Conservation (phyloP, 768 basidiomycete genomes). For the Tulasnella sp. region DNA sequence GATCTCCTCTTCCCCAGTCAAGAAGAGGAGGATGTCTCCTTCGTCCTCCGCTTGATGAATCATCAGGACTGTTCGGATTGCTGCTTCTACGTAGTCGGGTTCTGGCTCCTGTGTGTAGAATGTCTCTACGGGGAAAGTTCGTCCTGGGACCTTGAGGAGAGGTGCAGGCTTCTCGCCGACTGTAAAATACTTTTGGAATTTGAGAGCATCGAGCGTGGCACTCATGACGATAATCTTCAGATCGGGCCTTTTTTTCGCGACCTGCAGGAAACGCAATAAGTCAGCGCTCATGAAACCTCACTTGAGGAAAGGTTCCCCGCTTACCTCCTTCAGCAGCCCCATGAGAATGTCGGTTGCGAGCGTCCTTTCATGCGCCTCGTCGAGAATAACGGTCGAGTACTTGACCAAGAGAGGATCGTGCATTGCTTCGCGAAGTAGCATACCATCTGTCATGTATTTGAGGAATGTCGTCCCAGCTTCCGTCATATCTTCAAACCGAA, state of each 20-base stretch:
- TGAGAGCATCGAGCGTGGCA: conserved; percentile 90
- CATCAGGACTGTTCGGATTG: conserved; percentile 92
- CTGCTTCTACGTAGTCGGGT: conserved; percentile 93
- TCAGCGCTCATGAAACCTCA: neutral
- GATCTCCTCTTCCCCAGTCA: conserved; percentile 98
- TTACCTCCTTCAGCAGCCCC: conserved; percentile 73
- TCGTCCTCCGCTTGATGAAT: conserved; percentile 92
- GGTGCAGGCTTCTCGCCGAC: conserved; percentile 44
- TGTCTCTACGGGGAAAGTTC: conserved; percentile 92
- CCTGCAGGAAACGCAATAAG: conserved; percentile 18
- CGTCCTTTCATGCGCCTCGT: conserved; percentile 98
- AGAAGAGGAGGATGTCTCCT: conserved; percentile 87
- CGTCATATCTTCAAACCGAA: conserved; percentile 97
- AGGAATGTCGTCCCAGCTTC: conserved; percentile 83
- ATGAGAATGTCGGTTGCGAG: conserved; percentile 97
- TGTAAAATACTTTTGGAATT: conserved; percentile 91
- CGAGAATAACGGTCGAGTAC: conserved; percentile 96
- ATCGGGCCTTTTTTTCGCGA: conserved; percentile 71
- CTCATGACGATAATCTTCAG: conserved; percentile 98
- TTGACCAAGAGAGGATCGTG: conserved; percentile 80
- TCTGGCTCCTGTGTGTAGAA: conserved; percentile 90
- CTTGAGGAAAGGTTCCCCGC: conserved; percentile 1
- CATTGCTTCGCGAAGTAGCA: conserved; percentile 89
- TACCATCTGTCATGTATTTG: conserved; percentile 99
- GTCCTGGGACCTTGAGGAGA: conserved; percentile 82